Evolutionary conservation across 495 filamentous ascomycete genomes (phyloP).

Genomic region (Peziza echinospora): DNA sequence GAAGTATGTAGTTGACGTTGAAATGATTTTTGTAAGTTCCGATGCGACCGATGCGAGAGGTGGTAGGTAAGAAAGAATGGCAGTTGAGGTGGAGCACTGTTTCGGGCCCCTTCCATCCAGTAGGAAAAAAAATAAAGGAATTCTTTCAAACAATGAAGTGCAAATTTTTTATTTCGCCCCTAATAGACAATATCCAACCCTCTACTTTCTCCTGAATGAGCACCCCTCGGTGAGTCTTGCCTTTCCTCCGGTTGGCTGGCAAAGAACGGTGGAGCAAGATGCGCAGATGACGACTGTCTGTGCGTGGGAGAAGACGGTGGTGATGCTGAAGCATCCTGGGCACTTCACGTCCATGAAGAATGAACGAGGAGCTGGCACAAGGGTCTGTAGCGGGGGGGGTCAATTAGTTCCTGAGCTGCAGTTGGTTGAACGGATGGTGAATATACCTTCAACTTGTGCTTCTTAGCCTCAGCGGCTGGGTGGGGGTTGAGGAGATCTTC

Average conservation of each 20-base stretch:
- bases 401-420: neutral
- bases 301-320: conserved; percentile 98
- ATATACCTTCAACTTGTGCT: conserved; percentile 99
- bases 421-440: neutral
- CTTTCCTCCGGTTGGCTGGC: conserved; percentile 97
- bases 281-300: conserved; percentile 99
- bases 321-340: conserved; percentile 99
- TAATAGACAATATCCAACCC: neutral
- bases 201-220: conserved; percentile 99
- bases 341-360: conserved; percentile 99
- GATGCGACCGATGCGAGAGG: too few relatives aligned
- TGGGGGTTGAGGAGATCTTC: conserved; percentile 98
- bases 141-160: too few relatives aligned
- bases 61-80: too few relatives aligned
- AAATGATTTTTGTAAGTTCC: too few relatives aligned
- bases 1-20: too few relatives aligned
- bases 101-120: too few relatives aligned
- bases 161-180: too few relatives aligned
- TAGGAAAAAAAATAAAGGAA: too few relatives aligned
- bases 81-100: too few relatives aligned
- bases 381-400: conserved; percentile 32
- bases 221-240: conserved; percentile 93
- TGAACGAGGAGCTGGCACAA: conserved; percentile 85
- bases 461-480: conserved; percentile 83
- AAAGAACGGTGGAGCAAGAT: conserved; percentile 89